These are phyloP conservation scores for Bjerkandera adusta DNA, from an alignment of 1,284 basidiomycete species.

Conservation along the genomic window DNA sequence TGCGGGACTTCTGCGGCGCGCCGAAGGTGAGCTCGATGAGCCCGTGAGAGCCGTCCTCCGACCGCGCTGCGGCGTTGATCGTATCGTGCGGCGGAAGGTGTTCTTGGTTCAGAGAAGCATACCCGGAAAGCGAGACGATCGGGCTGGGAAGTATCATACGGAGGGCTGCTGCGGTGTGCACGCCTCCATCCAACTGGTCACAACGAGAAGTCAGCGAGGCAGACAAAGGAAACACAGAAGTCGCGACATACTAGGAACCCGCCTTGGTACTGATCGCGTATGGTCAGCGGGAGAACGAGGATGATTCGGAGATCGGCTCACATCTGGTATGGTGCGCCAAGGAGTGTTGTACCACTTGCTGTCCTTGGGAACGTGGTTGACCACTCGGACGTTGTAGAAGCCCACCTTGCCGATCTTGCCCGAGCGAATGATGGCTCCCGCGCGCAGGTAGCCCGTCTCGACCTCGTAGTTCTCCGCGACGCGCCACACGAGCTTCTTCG, in stretches of 20 bases:
- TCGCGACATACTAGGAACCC: slow-evolving; percentile 61
- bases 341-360: slow-evolving; percentile 78
- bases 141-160: slow-evolving; percentile 57
- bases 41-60: slow-evolving; percentile 56
- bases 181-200: slow-evolving; percentile 64
- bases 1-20: slow-evolving; percentile 45
- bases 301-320: slow-evolving; percentile 33
- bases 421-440: slow-evolving; percentile 48
- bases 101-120: slow-evolving; percentile 66
- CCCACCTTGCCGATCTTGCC: slow-evolving; percentile 65
- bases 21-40: slow-evolving; percentile 55
- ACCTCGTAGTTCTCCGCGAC: slow-evolving; percentile 85
- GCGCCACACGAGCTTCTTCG: slow-evolving; percentile 76
- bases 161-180: slow-evolving; percentile 67
- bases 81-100: slow-evolving; percentile 78
- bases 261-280: slow-evolving; percentile 70
- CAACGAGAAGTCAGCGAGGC: slow-evolving; percentile 15
- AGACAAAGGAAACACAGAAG: neutral
- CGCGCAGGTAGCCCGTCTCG: slow-evolving; percentile 58
- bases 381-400: slow-evolving; percentile 57
- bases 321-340: slow-evolving; percentile 81
- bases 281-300: neutral
- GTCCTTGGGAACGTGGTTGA: slow-evolving; percentile 56
- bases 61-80: slow-evolving; percentile 51
- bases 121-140: slow-evolving; percentile 56